Percentiles rank a stretch among this genome's conserved stretches.
Evolutionary conservation across 371 early-diverging fungal species (phyloP).

Genomic region (Rhizopus stolonifer): DNA sequence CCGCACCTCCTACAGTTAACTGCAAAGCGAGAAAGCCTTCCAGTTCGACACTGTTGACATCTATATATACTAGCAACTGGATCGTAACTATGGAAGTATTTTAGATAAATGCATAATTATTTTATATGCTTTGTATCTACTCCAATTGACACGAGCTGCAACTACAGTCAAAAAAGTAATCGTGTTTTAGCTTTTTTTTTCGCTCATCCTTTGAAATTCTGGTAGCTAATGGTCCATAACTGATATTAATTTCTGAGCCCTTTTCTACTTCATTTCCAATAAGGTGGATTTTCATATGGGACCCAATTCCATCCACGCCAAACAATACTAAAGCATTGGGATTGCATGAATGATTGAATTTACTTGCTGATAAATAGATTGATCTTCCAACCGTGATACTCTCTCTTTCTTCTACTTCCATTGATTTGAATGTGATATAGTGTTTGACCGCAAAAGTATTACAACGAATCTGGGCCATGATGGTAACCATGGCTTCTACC

Average conservation of each 20-base stretch:
- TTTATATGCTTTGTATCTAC: slow-evolving; percentile 6
- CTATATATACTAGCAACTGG: slow-evolving; percentile 13
- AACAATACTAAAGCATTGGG: slow-evolving; percentile 33
- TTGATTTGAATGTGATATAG: neutral
- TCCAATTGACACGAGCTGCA: slow-evolving; percentile 23
- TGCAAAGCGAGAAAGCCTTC: slow-evolving; percentile 14
- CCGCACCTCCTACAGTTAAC: slow-evolving; percentile 15
- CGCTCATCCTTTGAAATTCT: slow-evolving; percentile 9
- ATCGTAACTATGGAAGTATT: neutral
- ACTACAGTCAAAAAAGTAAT: slow-evolving; percentile 34
- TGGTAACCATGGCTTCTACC: slow-evolving; percentile 15
- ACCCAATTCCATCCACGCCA: slow-evolving; percentile 3
- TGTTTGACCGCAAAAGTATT: slow-evolving; percentile 32
- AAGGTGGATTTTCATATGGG: slow-evolving; percentile 3
- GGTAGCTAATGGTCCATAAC: slow-evolving; percentile 35
- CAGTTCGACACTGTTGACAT: slow-evolving; percentile 19
- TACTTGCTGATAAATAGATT: slow-evolving; percentile 30
- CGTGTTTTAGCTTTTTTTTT: slow-evolving; percentile 10
- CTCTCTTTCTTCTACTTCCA: slow-evolving; percentile 10
- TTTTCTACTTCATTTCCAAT: neutral
- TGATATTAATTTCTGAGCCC: slow-evolving; percentile 21
- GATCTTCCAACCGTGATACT: slow-evolving; percentile 22
- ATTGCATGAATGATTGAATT: slow-evolving; percentile 34
- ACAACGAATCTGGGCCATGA: slow-evolving; percentile 31
- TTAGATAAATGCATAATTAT: neutral